Conservation (phyloP, 1,284 basidiomycete genomes). For the Exsudoporus floridanus region DNA sequence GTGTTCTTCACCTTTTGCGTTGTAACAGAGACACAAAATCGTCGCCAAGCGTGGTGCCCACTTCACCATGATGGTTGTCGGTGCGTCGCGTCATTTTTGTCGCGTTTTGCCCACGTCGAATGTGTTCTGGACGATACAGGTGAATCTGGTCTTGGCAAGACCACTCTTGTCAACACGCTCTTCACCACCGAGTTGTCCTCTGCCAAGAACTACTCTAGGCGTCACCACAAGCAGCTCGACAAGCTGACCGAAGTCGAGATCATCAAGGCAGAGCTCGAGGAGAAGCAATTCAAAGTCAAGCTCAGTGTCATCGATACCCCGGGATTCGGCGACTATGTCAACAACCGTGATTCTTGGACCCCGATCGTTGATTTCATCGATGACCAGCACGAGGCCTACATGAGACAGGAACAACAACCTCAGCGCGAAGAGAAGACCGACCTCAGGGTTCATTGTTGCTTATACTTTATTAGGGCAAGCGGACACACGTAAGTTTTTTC, state of each 20-base stretch:
- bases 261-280: slow-evolving; percentile 96
- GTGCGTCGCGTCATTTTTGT: slow-evolving; percentile 48
- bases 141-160: slow-evolving; percentile 94
- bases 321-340: slow-evolving; percentile 99
- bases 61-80: slow-evolving; percentile 99
- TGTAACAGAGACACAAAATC: slow-evolving; percentile 83
- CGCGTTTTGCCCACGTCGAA: neutral
- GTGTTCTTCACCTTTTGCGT: slow-evolving; percentile 8
- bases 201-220: slow-evolving; percentile 86
- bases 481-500: slow-evolving; percentile 79
- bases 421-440: slow-evolving; percentile 92
- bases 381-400: slow-evolving; percentile 99
- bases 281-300: slow-evolving; percentile 99
- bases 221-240: slow-evolving; percentile 97
- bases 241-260: slow-evolving; percentile 98
- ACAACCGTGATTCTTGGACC: slow-evolving; percentile 98
- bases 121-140: slow-evolving; percentile 46
- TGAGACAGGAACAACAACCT: slow-evolving; percentile 99
- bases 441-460: slow-evolving; percentile 92
- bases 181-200: slow-evolving; percentile 97
- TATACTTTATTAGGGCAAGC: slow-evolving; percentile 97
- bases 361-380: slow-evolving; percentile 99
- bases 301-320: slow-evolving; percentile 98
- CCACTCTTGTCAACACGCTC: slow-evolving; percentile 97
- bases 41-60: slow-evolving; percentile 96